Evolutionary conservation across 352 stramenopile genomes (phyloP).

Genomic region (Pythium volutum): DNA sequence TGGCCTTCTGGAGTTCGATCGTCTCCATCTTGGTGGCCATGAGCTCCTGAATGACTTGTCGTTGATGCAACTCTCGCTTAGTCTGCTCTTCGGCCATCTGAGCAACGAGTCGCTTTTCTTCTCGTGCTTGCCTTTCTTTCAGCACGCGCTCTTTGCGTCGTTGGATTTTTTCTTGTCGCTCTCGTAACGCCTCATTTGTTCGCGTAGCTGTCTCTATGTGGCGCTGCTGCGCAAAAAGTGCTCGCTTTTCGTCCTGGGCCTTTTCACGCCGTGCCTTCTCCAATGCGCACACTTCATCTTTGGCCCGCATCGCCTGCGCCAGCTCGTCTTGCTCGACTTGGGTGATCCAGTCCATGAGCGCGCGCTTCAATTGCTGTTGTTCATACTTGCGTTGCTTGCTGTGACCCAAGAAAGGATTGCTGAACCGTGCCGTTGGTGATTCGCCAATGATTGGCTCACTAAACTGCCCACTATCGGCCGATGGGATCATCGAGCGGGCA

Average conservation of each 20-base stretch:
- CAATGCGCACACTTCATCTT: conserved; percentile 48
- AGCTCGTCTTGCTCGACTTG: conserved; percentile 51
- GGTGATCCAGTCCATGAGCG: conserved; percentile 37
- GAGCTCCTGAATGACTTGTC: conserved; percentile 48
- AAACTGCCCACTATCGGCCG: no score
- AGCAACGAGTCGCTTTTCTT: conserved; percentile 47
- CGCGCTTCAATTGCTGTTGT: conserved; percentile 27
- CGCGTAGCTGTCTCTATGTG: conserved; percentile 45
- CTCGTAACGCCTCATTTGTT: conserved; percentile 57
- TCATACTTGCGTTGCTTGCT: conserved; percentile 15
- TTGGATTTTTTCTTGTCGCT: conserved; percentile 62
- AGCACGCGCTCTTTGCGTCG: conserved; percentile 54
- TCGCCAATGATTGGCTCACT: not conserved
- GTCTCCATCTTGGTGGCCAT: conserved; percentile 55
- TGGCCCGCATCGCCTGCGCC: conserved; percentile 39
- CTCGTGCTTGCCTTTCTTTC: conserved; percentile 52
- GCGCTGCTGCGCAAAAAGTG: conserved; percentile 45
- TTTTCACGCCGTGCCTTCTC: conserved; percentile 42
- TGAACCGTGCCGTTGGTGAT: not conserved
- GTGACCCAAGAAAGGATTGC: not conserved
- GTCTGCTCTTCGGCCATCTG: conserved; percentile 38
- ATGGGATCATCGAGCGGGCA: not conserved
- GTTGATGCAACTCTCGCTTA: conserved; percentile 42
- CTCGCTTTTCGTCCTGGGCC: conserved; percentile 44
- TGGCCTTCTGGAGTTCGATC: conserved; percentile 49